Evolutionary conservation across 2,329 filamentous ascomycete genomes (phyloP).

Genomic region (Epichloe hybrida): DNA sequence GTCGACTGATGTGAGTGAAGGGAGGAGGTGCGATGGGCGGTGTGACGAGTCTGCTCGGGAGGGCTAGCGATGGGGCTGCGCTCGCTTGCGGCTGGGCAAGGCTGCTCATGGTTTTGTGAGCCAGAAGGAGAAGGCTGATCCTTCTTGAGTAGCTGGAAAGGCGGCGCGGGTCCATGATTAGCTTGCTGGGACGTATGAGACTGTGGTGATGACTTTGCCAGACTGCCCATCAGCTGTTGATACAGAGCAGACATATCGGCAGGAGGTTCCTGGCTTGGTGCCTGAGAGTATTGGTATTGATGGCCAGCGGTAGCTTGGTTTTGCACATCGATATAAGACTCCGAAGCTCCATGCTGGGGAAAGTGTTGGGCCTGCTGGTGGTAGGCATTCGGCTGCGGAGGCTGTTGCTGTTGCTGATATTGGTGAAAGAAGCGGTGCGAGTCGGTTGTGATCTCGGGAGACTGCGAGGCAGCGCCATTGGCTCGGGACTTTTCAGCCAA

Average conservation of each 20-base stretch:
- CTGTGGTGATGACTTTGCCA: conserved; percentile 27
- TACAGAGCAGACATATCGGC: conserved; percentile 23
- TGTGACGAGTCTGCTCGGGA: conserved; percentile 26
- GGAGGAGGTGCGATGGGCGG: conserved; percentile 22
- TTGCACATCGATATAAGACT: conserved; percentile 14
- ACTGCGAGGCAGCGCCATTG: conserved; percentile 32
- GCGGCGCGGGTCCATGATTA: conserved; percentile 17
- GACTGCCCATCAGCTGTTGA: conserved; percentile 24
- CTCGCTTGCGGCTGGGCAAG: conserved; percentile 25
- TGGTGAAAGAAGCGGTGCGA: conserved; percentile 15
- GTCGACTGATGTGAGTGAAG: conserved; percentile 15
- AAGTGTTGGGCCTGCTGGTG: conserved; percentile 14
- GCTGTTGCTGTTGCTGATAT: conserved; percentile 17
- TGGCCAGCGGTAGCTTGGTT: conserved; percentile 12
- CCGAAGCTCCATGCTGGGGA: conserved; percentile 14
- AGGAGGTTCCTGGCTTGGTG: conserved; percentile 21
- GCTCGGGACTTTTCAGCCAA: conserved; percentile 29
- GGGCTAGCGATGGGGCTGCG: conserved; percentile 31
- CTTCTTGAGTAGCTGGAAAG: conserved; percentile 40
- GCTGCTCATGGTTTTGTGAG: conserved; percentile 25
- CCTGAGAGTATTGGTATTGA: conserved; percentile 6
- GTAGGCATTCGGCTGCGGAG: conserved; percentile 12
- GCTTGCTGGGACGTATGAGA: conserved; percentile 23
- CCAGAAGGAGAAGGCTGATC: conserved; percentile 25
- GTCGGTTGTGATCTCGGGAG: conserved; percentile 19